Evolutionary conservation across 2,329 filamentous ascomycete species (phyloP), one percentile per base, ranked within the genome.

Genomic region (Pseudopyricularia javanii): DNA sequence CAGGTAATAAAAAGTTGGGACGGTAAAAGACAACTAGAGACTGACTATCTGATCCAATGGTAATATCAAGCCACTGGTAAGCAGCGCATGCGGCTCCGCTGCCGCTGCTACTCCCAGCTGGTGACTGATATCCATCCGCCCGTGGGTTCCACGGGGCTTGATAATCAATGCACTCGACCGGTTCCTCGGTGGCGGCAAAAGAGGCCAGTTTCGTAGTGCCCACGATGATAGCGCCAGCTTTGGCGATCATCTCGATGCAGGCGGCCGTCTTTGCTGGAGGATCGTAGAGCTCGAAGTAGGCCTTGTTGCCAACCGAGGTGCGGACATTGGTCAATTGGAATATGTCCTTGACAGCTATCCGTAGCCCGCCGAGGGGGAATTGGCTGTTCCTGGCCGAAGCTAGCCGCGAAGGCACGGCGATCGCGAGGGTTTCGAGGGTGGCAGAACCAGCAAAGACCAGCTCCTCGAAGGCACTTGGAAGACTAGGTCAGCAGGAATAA

Each of bases 331-430:
- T 58, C 2, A 62, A 54, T 3, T 56, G 70, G 59, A 73, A 80
- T 48, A 83, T 78, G 57, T 85, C 82, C 61, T 85, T 86, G 53
- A 85, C 70, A 0, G 74, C 80, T 1, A 85, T 62, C 17, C 82
- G 72, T 3, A 82, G 73, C 17, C 82, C 81, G 5, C 78, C 75
- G 0, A 85, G 68, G 1, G 80, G 80, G 59, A 78, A 74, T n/a
- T 71, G 59, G 0, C 74, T 78, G 47, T 70, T 73, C 2, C 70
- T 74, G 63, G 70, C 80, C 65, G 83, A 83, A 0, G 84, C 66
- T 9, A 81, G 71, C 7, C 79, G 83, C 20, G n/a, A n/a, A 4
- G 80, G 80, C 0, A 85, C 81, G 7, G 54, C 71, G 32, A 75
- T 59, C 22, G 66, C n/a, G 33, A 34, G 33, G 8, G 33, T 34